Conservation (phyloP, 2,329 filamentous ascomycete genomes). For the Aspergillus ibericus region DNA sequence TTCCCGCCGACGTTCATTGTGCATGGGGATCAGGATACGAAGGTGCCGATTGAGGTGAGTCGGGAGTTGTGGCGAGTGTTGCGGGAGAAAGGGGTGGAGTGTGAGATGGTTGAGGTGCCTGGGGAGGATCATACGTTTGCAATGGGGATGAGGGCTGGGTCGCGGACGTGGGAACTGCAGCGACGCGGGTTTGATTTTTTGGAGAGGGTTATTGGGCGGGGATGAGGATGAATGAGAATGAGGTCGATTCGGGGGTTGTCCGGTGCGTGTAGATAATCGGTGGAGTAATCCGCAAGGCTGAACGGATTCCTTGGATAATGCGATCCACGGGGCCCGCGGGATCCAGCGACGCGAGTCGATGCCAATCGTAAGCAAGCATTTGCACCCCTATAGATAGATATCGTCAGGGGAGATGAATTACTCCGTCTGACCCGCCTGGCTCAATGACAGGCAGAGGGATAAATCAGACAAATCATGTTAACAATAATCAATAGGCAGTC, state of each 20-base stretch:
- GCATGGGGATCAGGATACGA: slow-evolving; percentile 41
- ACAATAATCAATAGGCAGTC: no score
- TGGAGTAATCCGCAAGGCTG: not conserved
- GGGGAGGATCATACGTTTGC: slow-evolving; percentile 49
- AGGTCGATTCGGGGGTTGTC: not conserved
- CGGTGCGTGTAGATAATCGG: not conserved
- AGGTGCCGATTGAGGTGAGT: slow-evolving; percentile 43
- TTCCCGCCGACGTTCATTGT: slow-evolving; percentile 47
- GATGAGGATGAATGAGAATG: no score
- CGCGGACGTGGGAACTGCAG: slow-evolving; percentile 36
- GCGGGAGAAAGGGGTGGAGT: slow-evolving; percentile 30
- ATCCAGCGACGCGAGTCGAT: not conserved
- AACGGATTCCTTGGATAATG: no score
- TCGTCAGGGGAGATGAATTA: no score
- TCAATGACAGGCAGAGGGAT: no score
- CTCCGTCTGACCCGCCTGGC: no score
- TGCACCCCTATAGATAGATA: no score
- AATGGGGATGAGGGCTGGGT: slow-evolving; percentile 43
- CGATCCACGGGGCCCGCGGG: no score
- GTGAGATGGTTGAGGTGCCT: slow-evolving; percentile 40
- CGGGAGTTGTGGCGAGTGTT: slow-evolving; percentile 29
- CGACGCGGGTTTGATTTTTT: slow-evolving; percentile 46
- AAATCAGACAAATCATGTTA: no score
- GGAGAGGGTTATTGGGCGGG: slow-evolving; percentile 26
- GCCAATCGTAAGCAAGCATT: not conserved